Evolutionary conservation across 345 rosid species (phyloP), one percentile per base, ranked within the genome.

Genomic region (Crucihimalaya himalaica): DNA sequence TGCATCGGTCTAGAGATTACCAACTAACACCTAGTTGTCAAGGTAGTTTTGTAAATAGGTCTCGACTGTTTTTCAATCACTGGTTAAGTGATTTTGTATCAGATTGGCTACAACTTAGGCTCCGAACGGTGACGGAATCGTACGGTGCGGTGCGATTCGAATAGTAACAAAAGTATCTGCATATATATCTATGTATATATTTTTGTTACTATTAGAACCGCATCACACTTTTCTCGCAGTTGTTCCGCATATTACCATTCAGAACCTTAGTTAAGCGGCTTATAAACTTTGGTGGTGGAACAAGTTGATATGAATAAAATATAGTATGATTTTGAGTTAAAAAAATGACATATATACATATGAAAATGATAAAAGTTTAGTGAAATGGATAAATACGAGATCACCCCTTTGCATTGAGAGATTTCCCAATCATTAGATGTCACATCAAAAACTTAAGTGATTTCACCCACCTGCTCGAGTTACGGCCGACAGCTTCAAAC

Each of bases 401-500:
- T 70, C 4, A 32, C 56, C 73, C 73, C 4, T 47, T 56, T 56
- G 25, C 3, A 51, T 28, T 29, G 16, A 45, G 54, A 52, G 58
- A 64, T 50, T 15, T 68, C 74, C 79, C 74, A 75, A 75, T 75
- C 79, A 75, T 75, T 75, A 42, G 79, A 20, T 53, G 79, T 70
- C 75, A 76, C 76, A 55, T 76, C 76, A 70, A 37, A 11, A 63
- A 21, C 71, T 70, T 63, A 63, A 70, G 71, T 70, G 34, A 29
- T 40, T 40, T 60, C 56, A 59, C 73, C 73, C 73, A 57, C 67
- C 31, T 65, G 47, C 56, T 58, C 60, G 37, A 76, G 70, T 64
- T 55, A 76, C 75, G 60, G 71, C 71, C 71, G 80, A 76, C 75
- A 70, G 71, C 53, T 69, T 76, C 6, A 52, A 13, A 21, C 54